Conservation (phyloP, 1,284 basidiomycete species). For the Melampsora abietis-canadensis region DNA sequence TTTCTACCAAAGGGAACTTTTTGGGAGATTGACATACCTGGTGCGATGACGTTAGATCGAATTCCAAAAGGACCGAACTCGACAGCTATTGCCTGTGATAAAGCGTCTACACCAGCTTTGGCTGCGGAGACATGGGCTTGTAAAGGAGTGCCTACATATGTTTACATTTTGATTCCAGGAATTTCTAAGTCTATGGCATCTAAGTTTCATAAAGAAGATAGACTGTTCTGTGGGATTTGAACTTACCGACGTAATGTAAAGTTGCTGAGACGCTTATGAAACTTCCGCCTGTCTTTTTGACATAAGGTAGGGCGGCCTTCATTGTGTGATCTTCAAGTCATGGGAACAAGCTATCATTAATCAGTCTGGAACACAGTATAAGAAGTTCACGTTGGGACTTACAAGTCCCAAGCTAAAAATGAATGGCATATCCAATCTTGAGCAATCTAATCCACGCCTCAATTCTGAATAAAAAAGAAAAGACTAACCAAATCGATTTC, state of each 20-base stretch:
- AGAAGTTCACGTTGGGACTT: background rate
- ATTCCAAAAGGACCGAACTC: conserved; percentile 94
- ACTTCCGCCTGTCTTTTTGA: conserved; percentile 70
- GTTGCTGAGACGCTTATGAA: conserved; percentile 91
- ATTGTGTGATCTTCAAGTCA: conserved; percentile 77
- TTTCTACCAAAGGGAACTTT: background rate
- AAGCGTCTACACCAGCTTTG: conserved; percentile 87
- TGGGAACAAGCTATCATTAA: no score
- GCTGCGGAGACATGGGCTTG: conserved; percentile 92
- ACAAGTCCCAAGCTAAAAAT: conserved; percentile 31
- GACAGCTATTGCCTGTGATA: conserved; percentile 77
- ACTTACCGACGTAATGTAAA: conserved; percentile 74
- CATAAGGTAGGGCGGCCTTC: conserved; percentile 75
- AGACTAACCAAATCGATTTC: conserved; percentile 80
- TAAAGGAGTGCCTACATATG: conserved; percentile 68
- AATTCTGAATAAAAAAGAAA: background rate
- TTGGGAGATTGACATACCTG: conserved; percentile 57
- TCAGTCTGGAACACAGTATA: no score
- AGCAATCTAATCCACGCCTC: background rate
- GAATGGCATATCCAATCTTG: background rate
- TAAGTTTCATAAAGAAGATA: background rate
- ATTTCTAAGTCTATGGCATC: conserved; percentile 8
- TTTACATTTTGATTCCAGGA: conserved; percentile 20
- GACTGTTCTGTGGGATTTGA: background rate
- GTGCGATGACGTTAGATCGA: conserved; percentile 85